These are phyloP conservation scores for Phylloboletellus chloephorus DNA, from an alignment of 1,284 basidiomycete genomes.

Conservation along the genomic window DNA sequence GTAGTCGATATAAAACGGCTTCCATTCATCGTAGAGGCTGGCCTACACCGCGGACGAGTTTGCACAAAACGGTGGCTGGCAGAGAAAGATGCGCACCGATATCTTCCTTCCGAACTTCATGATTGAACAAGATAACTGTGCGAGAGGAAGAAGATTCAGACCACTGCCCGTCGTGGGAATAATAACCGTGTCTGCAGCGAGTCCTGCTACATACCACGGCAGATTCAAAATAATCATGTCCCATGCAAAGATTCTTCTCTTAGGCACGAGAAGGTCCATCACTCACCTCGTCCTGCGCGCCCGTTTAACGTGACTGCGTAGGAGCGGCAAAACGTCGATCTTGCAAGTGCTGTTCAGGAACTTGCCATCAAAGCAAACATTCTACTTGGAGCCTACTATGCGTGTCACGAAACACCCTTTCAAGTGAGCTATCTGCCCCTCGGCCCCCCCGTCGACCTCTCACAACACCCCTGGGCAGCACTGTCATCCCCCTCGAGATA, in stretches of 20 bases:
- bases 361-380: conserved; percentile 79
- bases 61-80: neutral
- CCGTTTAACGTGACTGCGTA: conserved; percentile 27
- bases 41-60: conserved; percentile 43
- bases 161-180: conserved; percentile 10
- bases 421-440: conserved; percentile 58
- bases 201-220: too few species aligned
- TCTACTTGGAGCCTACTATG: conserved; percentile 87
- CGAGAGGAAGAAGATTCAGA: neutral
- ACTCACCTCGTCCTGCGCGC: conserved; percentile 2
- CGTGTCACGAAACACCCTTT: conserved; percentile 70
- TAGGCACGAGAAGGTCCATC: conserved; percentile 72
- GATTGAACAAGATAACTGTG: neutral
- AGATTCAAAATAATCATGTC: too few species aligned
- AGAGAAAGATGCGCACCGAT: conserved; percentile 47
- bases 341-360: conserved; percentile 88
- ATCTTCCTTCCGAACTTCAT: conserved; percentile 94
- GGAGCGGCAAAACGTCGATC: conserved; percentile 92
- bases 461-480: conserved; percentile 44
- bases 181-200: neutral
- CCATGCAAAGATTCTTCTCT: conserved; percentile 66
- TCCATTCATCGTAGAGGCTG: conserved; percentile 86
- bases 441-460: neutral
- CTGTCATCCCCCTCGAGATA: conserved; percentile 88
- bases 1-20: conserved; percentile 87